Evolutionary conservation across 2,329 filamentous ascomycete genomes (phyloP).

Genomic region (Cytospora mali): DNA sequence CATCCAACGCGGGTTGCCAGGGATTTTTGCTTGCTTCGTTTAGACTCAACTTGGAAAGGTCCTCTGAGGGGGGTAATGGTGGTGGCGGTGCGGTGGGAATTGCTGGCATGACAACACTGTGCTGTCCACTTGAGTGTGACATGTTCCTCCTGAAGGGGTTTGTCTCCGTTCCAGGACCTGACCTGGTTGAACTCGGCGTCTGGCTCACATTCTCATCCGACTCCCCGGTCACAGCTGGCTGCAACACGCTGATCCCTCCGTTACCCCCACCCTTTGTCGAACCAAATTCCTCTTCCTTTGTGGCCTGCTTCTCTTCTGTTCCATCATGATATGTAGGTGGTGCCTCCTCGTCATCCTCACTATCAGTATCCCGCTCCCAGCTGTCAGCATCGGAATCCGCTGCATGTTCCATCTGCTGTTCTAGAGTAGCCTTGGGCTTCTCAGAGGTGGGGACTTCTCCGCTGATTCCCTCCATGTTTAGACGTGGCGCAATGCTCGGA

Average conservation of each 20-base stretch:
- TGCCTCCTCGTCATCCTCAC: constrained; percentile 16
- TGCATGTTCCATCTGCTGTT: constrained; percentile 2
- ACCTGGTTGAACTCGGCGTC: background rate
- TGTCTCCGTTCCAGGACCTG: constrained; percentile 39
- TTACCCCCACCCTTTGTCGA: background rate
- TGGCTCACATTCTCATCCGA: background rate
- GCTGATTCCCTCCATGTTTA: constrained; percentile 35
- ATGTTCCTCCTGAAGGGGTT: constrained; percentile 59
- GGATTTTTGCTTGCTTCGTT: constrained; percentile 48
- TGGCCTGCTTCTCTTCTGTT: background rate
- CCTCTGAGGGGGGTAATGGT: constrained; percentile 38
- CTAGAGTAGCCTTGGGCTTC: background rate
- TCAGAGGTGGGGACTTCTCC: background rate
- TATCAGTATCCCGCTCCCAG: constrained; percentile 22
- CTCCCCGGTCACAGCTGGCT: constrained; percentile 1
- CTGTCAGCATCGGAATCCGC: constrained; percentile 29
- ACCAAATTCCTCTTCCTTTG: background rate
- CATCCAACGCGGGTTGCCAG: constrained; percentile 45
- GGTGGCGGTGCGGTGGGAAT: constrained; percentile 25
- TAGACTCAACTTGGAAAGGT: constrained; percentile 47
- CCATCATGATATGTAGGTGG: background rate
- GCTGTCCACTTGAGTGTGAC: constrained; percentile 28
- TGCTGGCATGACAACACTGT: constrained; percentile 17
- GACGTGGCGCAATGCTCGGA: constrained; percentile 31
- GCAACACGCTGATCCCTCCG: background rate